Evolutionary conservation across 139 green algal species (phyloP).

Genomic region (Tetraselmis striata): DNA sequence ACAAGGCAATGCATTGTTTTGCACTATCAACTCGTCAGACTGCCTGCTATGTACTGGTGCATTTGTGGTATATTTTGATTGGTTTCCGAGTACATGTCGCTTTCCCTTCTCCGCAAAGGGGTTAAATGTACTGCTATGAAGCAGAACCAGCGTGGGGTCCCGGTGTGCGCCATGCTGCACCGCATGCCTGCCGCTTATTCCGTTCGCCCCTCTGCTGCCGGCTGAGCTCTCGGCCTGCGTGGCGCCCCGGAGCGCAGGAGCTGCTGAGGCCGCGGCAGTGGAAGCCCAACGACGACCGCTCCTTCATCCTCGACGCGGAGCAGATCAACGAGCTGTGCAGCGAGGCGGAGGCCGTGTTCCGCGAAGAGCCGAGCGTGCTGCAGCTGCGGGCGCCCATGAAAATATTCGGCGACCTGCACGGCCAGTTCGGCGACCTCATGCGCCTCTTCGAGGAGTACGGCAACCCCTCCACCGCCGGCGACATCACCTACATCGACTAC

Average conservation of each 20-base stretch:
- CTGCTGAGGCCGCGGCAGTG: conserved; percentile 77
- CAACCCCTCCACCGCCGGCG: conserved; percentile 84
- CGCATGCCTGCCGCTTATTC: too few relatives aligned
- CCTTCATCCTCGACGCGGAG: conserved; percentile 61
- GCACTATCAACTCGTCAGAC: too few relatives aligned
- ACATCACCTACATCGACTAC: conserved; percentile 99
- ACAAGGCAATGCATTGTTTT: too few relatives aligned
- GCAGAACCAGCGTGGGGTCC: too few relatives aligned
- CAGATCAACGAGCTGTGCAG: conserved; percentile 93
- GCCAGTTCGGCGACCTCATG: conserved; percentile 99
- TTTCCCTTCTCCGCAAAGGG: too few relatives aligned
- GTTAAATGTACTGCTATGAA: too few relatives aligned
- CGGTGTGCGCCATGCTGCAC: conserved; percentile 15
- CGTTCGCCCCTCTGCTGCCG: neutral
- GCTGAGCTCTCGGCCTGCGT: neutral
- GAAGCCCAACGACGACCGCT: conserved; percentile 68
- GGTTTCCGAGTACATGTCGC: too few relatives aligned
- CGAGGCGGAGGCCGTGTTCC: conserved; percentile 75
- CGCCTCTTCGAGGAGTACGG: conserved; percentile 99
- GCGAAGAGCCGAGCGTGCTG: conserved; percentile 80
- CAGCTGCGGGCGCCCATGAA: conserved; percentile 87
- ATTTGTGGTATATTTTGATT: too few relatives aligned
- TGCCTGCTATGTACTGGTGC: too few relatives aligned
- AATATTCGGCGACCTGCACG: conserved; percentile 98
- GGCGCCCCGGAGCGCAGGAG: conserved; percentile 47